Percentiles rank a stretch among this genome's conserved stretches.
Evolutionary conservation across 2,329 filamentous ascomycete genomes (phyloP).

Genomic region (Chrysoporthe austroafricana): DNA sequence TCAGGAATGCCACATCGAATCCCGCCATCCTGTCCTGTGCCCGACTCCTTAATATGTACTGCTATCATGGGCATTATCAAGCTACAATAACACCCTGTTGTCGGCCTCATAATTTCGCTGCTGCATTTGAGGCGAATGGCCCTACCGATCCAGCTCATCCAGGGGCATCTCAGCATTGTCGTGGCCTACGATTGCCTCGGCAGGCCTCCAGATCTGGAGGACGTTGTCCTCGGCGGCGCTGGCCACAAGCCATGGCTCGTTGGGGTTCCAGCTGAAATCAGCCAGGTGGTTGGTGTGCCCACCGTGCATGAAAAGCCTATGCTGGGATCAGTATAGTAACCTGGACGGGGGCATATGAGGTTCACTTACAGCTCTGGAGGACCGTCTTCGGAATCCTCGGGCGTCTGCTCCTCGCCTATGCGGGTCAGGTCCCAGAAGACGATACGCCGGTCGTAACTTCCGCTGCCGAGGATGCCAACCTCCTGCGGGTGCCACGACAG

Average conservation of each 20-base stretch:
- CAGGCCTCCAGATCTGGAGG: constrained; percentile 91
- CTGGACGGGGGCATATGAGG: background rate
- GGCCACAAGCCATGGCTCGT: constrained; percentile 95
- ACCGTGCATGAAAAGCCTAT: constrained; percentile 94
- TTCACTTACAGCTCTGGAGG: constrained; percentile 83
- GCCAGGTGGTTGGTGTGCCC: constrained; percentile 96
- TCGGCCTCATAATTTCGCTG: background rate
- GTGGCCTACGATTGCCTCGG: constrained; percentile 78
- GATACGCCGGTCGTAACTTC: constrained; percentile 89
- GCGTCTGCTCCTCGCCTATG: constrained; percentile 90
- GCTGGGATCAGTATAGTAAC: constrained; percentile 31
- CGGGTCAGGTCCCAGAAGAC: constrained; percentile 96
- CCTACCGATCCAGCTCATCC: constrained; percentile 73
- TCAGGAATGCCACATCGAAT: background rate
- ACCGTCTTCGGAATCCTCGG: constrained; percentile 93
- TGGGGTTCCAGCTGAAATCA: constrained; percentile 97
- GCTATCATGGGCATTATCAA: background rate
- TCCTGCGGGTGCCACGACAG: constrained; percentile 95
- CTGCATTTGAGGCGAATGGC: background rate
- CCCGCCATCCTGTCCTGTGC: background rate
- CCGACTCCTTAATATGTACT: background rate
- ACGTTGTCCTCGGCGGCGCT: constrained; percentile 97
- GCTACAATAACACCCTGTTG: background rate
- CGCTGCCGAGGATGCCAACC: constrained; percentile 84
- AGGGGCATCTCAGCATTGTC: constrained; percentile 72